phyloP scores from a whole-genome alignment of 129 eudicot species.

The Escallonia herrerae region DNA sequence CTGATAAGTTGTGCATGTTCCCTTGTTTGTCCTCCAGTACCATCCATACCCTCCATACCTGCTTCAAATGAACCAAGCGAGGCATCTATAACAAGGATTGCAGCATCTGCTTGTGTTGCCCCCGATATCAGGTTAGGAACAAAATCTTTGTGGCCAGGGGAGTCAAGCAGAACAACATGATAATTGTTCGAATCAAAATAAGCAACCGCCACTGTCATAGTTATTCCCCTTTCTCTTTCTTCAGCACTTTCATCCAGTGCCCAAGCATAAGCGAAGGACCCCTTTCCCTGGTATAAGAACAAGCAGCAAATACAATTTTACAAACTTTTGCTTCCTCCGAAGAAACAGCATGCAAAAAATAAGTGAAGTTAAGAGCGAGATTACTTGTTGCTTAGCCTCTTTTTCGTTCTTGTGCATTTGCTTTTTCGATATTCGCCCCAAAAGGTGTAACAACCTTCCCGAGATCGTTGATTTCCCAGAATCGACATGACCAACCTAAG shows the following conservation, averaged over 20 bases:
- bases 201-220: slow-evolving; percentile 97
- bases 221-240: slow-evolving; percentile 97
- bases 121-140: slow-evolving; percentile 98
- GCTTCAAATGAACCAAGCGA: slow-evolving; percentile 89
- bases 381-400: slow-evolving; percentile 80
- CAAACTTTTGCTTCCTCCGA: neutral
- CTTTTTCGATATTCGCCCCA: slow-evolving; percentile 80
- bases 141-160: slow-evolving; percentile 96
- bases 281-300: slow-evolving; percentile 63
- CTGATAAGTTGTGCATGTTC: slow-evolving; percentile 97
- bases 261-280: slow-evolving; percentile 99
- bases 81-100: slow-evolving; percentile 86
- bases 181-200: slow-evolving; percentile 60
- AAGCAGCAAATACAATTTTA: neutral
- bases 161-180: slow-evolving; percentile 83
- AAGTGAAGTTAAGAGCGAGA: neutral
- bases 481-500: slow-evolving; percentile 98
- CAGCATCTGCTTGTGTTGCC: slow-evolving; percentile 99
- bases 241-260: slow-evolving; percentile 93
- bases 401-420: slow-evolving; percentile 89
- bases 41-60: slow-evolving; percentile 65
- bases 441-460: slow-evolving; percentile 88
- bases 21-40: slow-evolving; percentile 79
- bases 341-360: neutral
- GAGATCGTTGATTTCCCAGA: slow-evolving; percentile 98